phyloP scores from a whole-genome alignment of 2,329 filamentous ascomycete genomes.

The Hypoxylon sp. region DNA sequence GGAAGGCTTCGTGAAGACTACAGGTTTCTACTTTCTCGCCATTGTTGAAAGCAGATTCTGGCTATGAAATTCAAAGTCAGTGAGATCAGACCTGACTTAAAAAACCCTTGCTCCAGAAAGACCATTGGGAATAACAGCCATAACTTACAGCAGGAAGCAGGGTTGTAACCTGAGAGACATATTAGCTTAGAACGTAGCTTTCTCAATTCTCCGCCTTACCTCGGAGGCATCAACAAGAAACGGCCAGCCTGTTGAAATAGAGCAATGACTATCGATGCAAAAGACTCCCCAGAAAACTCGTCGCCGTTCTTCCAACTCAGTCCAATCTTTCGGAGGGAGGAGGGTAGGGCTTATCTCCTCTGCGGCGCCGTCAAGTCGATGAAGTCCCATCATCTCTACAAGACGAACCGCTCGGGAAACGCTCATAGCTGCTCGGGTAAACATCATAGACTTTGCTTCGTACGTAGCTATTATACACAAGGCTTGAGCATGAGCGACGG shows the following conservation, averaged over 20 bases:
- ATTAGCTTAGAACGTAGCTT: slow-evolving; percentile 26
- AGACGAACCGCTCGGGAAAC: slow-evolving; percentile 79
- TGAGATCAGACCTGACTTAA: neutral
- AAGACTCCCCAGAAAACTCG: slow-evolving; percentile 90
- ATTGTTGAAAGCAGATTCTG: slow-evolving; percentile 81
- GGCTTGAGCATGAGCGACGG: slow-evolving; percentile 82
- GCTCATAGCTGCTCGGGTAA: slow-evolving; percentile 88
- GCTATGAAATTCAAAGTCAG: slow-evolving; percentile 57
- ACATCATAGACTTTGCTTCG: slow-evolving; percentile 88
- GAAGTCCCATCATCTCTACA: slow-evolving; percentile 86
- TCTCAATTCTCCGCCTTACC: slow-evolving; percentile 54
- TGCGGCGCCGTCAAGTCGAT: slow-evolving; percentile 50
- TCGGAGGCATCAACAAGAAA: slow-evolving; percentile 83
- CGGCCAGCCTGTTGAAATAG: slow-evolving; percentile 92
- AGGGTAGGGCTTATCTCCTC: slow-evolving; percentile 75
- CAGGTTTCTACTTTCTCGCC: slow-evolving; percentile 74
- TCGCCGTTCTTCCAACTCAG: slow-evolving; percentile 84
- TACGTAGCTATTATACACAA: slow-evolving; percentile 82
- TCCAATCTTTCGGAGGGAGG: slow-evolving; percentile 82
- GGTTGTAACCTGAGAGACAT: slow-evolving; percentile 72
- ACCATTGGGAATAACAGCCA: neutral
- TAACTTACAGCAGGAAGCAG: slow-evolving; percentile 72
- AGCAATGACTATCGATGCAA: slow-evolving; percentile 85
- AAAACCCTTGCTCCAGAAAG: neutral
- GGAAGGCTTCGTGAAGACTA: slow-evolving; percentile 75